Evolutionary conservation across 1,284 basidiomycete species (phyloP).

Genomic region (Trichosporon faecale): DNA sequence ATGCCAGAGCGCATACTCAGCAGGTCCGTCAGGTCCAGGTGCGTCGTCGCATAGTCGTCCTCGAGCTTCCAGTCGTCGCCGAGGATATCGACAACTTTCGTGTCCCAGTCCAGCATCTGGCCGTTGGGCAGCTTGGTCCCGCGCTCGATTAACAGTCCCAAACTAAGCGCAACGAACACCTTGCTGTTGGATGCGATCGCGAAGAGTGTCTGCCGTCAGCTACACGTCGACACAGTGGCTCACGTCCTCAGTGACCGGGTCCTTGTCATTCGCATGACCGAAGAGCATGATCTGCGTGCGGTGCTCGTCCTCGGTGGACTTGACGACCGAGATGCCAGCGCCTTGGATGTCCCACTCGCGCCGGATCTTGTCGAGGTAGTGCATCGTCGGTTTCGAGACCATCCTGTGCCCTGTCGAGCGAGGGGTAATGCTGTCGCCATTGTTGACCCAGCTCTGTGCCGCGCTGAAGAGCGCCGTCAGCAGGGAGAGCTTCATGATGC

Average conservation of each 20-base stretch:
- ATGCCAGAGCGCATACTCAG: conserved; percentile 37
- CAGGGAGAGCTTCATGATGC: neutral
- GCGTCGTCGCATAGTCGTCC: conserved; percentile 48
- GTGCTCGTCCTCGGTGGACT: neutral
- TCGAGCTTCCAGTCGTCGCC: conserved; percentile 50
- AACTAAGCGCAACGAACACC: conserved; percentile 51
- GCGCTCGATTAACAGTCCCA: conserved; percentile 54
- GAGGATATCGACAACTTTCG: conserved; percentile 53
- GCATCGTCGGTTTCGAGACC: neutral
- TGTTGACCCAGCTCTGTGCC: neutral
- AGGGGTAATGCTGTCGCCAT: neutral
- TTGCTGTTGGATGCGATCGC: conserved; percentile 56
- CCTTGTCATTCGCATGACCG: neutral
- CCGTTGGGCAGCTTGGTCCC: conserved; percentile 45
- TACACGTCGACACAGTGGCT: neutral
- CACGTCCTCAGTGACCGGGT: neutral
- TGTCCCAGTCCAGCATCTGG: conserved; percentile 45
- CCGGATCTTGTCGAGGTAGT: conserved; percentile 2
- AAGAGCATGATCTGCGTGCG: neutral
- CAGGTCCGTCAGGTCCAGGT: neutral
- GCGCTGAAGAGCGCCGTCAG: neutral
- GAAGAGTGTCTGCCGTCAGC: conserved; percentile 50
- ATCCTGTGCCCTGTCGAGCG: neutral
- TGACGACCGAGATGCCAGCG: neutral
- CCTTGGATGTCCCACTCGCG: conserved; percentile 6